Evolutionary conservation across 1,139 yeast genomes (phyloP).

Genomic region (Debaryomyces sp.): DNA sequence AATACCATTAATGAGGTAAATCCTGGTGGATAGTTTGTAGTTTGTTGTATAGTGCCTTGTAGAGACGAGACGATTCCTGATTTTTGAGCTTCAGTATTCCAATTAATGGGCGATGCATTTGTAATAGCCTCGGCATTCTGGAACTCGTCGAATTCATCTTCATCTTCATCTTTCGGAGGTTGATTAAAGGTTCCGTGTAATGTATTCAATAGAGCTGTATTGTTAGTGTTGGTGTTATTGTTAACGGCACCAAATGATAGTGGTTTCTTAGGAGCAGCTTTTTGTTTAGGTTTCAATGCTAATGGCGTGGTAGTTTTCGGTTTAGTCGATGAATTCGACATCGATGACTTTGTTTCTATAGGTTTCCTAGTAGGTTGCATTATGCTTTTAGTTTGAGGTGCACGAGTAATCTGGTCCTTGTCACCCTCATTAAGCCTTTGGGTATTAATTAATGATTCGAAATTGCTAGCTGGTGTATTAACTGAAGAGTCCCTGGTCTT

Average conservation of each 20-base stretch:
- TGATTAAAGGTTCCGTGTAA: slow-evolving; percentile 22
- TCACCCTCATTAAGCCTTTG: slow-evolving; percentile 35
- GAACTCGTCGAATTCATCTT: slow-evolving; percentile 36
- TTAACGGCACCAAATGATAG: slow-evolving; percentile 31
- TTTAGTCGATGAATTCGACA: neutral
- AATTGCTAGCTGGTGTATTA: slow-evolving; percentile 15
- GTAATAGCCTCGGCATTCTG: slow-evolving; percentile 23
- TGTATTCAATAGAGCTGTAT: slow-evolving; percentile 22
- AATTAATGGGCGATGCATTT: slow-evolving; percentile 17
- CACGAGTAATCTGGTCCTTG: slow-evolving; percentile 26
- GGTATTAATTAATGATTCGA: slow-evolving; percentile 36
- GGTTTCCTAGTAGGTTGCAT: slow-evolving; percentile 17
- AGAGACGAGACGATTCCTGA: slow-evolving; percentile 9
- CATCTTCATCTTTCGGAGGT: slow-evolving; percentile 19
- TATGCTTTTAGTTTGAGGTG: slow-evolving; percentile 23
- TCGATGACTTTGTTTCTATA: neutral
- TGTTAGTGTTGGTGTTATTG: slow-evolving; percentile 13
- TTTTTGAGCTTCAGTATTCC: slow-evolving; percentile 22
- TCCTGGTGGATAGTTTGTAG: slow-evolving; percentile 32
- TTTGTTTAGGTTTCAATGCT: slow-evolving; percentile 15
- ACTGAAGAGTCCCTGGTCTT: slow-evolving; percentile 4
- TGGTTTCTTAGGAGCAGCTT: slow-evolving; percentile 11
- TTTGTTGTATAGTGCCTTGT: neutral
- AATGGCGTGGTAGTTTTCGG: slow-evolving; percentile 11
- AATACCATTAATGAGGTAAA: slow-evolving; percentile 26